Percentiles rank a stretch among this genome's conserved stretches.
Evolutionary conservation across 139 green algal genomes (phyloP).

Genomic region (Chlorella sp.): DNA sequence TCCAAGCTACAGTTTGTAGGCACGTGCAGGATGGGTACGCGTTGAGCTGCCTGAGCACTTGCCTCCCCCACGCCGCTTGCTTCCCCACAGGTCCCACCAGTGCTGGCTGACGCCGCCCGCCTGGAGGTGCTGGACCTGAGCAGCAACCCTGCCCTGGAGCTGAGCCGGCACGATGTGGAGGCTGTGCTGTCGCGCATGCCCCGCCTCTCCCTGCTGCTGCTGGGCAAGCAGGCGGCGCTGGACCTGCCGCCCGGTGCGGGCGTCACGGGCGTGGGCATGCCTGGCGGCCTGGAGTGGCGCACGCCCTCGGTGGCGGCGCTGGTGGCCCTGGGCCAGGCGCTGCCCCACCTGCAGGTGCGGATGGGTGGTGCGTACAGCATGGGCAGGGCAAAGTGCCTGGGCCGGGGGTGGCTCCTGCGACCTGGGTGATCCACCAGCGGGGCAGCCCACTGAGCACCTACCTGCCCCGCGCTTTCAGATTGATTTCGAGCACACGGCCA

Average conservation of each 20-base stretch:
- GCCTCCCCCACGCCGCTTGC: too few species aligned
- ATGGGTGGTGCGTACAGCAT: not conserved
- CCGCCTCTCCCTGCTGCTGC: slow-evolving; percentile 22
- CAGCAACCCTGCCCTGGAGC: slow-evolving; percentile 3
- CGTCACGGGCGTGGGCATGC: not conserved
- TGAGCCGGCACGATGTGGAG: not conserved
- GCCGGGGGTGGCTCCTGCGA: not conserved
- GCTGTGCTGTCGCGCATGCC: slow-evolving; percentile 7
- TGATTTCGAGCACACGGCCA: slow-evolving; percentile 26
- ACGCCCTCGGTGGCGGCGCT: slow-evolving; percentile 24
- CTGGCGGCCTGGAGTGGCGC: not conserved
- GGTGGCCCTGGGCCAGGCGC: slow-evolving; percentile 25
- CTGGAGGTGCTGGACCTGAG: slow-evolving; percentile 28
- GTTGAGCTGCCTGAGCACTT: too few species aligned
- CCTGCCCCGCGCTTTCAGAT: not conserved
- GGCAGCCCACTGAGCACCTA: not conserved
- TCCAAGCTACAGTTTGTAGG: too few species aligned
- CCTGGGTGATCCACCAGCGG: not conserved
- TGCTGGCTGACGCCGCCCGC: not conserved
- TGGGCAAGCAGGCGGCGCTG: slow-evolving; percentile 20
- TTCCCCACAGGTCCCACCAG: not conserved
- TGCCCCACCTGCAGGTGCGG: slow-evolving; percentile 20
- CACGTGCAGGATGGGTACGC: too few species aligned
- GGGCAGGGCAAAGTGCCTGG: not conserved
- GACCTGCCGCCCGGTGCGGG: not conserved